Evolutionary conservation across 2,329 filamentous ascomycete species (phyloP), one percentile per base, ranked within the genome.

Genomic region (Epichloe gansuensis): DNA sequence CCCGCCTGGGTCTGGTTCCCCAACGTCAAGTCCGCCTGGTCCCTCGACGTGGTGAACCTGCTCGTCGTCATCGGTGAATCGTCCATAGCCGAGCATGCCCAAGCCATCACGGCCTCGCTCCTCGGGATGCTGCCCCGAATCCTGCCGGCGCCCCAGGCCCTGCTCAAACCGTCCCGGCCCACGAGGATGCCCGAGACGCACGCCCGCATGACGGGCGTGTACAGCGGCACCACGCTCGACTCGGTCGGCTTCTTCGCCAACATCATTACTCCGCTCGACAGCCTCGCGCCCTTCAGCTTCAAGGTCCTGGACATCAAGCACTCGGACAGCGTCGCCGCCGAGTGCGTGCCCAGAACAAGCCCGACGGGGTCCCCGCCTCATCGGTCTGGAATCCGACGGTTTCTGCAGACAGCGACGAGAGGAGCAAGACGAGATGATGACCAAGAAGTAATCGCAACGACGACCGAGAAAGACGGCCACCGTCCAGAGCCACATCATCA

Each of bases 21-120:
- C 7, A 62, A 62, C 36, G 65, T 65, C 51, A 66, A 63, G 39
- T 61, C 63, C 7, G 68, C 66, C 54, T 82, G 78, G 77, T 72
- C 73, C 31, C 71, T 82, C 45, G 80, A 82, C 59, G 77, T 81
- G 45, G 78, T 83, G 53, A 80, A 77, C 38, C 73, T 83, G 34
- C 73, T 83, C 50, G 80, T 80, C 54, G 76, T 83, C 58, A 78
- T 82, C 52, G 79, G 79, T 61, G 80, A 82, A 65, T 74, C 72
- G 2, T 74, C 75, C 17, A 78, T 82, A 55, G 71, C 74, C 43
- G 74, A 77, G 54, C 78, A 82, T 59, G 68, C 74, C 2, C 79
- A 82, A 61, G 71, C 75, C 49, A 73, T 81, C 55, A 81, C 78
- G 2, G 73, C 78, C n/a, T 78, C 76, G 9, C 70, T 72, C 55